phyloP scores from a whole-genome alignment of 305 asterid genomes.

The Fraxinus floribunda region DNA sequence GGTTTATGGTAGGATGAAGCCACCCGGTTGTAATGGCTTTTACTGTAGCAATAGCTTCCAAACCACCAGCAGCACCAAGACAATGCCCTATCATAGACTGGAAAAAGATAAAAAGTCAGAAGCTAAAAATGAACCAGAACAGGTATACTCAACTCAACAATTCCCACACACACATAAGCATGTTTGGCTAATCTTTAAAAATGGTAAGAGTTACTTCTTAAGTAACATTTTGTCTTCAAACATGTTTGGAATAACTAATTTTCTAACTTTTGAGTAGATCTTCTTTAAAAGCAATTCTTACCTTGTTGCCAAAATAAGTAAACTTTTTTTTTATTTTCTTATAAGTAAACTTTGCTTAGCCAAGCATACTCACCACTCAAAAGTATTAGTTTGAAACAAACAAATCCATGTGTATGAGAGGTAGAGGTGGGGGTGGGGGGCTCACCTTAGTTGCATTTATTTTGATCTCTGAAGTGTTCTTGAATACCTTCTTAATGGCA shows the following conservation, averaged over 20 bases:
- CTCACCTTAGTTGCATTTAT: slow-evolving; percentile 81
- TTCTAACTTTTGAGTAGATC: neutral
- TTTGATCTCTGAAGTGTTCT: slow-evolving; percentile 65
- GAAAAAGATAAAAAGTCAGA: slow-evolving; percentile 14
- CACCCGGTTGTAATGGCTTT: slow-evolving; percentile 85
- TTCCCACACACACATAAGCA: neutral
- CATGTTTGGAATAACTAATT: neutral
- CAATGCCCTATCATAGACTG: slow-evolving; percentile 96
- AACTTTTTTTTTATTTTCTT: neutral
- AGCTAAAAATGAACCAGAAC: neutral
- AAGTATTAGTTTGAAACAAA: neutral
- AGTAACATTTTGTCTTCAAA: neutral
- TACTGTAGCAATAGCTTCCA: slow-evolving; percentile 84
- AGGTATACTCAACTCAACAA: neutral
- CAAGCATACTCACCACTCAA: neutral
- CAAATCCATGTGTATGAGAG: neutral
- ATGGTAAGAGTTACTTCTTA: neutral
- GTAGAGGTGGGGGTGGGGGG: neutral
- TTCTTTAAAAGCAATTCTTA: neutral
- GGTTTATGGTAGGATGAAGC: slow-evolving; percentile 87
- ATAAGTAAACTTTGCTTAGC: neutral
- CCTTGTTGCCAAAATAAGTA: neutral
- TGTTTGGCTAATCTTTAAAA: neutral
- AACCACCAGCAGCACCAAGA: slow-evolving; percentile 91
- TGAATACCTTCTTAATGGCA: slow-evolving; percentile 86